A percentile compares a stretch with the other conserved stretches of the same genome.
phyloP scores from a whole-genome alignment of 805 yeast genomes.

The Schwanniomyces pseudopolymorphus region DNA sequence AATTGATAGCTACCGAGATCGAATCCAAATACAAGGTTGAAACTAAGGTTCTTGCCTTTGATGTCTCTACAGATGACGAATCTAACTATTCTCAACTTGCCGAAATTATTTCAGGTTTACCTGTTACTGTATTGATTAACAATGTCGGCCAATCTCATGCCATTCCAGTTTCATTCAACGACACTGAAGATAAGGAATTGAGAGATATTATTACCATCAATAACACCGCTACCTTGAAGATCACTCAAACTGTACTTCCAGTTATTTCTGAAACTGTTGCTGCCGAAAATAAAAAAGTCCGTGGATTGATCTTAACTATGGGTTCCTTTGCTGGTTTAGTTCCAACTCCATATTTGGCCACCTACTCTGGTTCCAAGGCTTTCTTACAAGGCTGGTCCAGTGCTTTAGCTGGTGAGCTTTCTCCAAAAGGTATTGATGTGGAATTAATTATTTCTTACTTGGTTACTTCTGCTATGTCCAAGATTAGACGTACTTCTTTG shows the following conservation, averaged over 20 bases:
- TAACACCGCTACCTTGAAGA: slow-evolving; percentile 76
- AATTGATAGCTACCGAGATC: slow-evolving; percentile 61
- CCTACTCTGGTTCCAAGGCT: slow-evolving; percentile 94
- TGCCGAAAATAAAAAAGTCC: slow-evolving; percentile 35
- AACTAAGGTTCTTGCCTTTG: slow-evolving; percentile 72
- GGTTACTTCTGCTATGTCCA: slow-evolving; percentile 95
- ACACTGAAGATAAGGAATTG: slow-evolving; percentile 74
- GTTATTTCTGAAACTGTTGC: slow-evolving; percentile 56
- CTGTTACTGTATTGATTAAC: slow-evolving; percentile 77
- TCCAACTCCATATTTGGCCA: slow-evolving; percentile 90
- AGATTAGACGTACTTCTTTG: slow-evolving; percentile 72
- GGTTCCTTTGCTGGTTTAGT: slow-evolving; percentile 95
- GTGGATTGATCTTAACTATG: slow-evolving; percentile 87
- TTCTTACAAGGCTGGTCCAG: slow-evolving; percentile 92
- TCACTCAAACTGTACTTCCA: slow-evolving; percentile 81
- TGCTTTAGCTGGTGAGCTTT: slow-evolving; percentile 84
- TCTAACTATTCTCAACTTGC: slow-evolving; percentile 56
- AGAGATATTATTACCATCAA: slow-evolving; percentile 81
- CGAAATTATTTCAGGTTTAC: slow-evolving; percentile 48
- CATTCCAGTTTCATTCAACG: slow-evolving; percentile 90
- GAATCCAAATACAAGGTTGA: slow-evolving; percentile 55
- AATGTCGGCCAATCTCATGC: slow-evolving; percentile 95
- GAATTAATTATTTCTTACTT: slow-evolving; percentile 83
- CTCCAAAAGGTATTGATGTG: slow-evolving; percentile 71
- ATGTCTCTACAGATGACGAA: slow-evolving; percentile 64